Percentiles rank a stretch among this genome's conserved stretches.
phyloP scores from a whole-genome alignment of 306 rosid species.

The Macrotyloma uniflorum region DNA sequence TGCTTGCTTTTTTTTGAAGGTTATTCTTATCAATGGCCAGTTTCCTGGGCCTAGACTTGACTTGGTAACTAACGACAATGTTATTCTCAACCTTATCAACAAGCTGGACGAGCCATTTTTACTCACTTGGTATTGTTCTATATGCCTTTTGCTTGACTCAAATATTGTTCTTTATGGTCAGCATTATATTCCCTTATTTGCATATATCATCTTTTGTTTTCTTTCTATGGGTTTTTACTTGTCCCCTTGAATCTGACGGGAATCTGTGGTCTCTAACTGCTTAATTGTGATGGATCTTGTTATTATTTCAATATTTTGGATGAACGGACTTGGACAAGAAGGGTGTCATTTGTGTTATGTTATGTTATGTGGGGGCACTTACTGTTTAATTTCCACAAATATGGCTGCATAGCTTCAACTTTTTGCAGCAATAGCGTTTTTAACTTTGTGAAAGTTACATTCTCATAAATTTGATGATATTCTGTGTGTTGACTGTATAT shows the following conservation, averaged over 20 bases:
- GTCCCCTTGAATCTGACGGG: neutral
- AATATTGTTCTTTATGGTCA: conserved; percentile 2
- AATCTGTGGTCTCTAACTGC: neutral
- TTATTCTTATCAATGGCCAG: conserved; percentile 86
- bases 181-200: neutral
- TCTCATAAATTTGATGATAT: neutral
- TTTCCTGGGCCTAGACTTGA: conserved; percentile 98
- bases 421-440: neutral
- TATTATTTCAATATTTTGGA: neutral
- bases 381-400: neutral
- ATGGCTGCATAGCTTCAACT: neutral
- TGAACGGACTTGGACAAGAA: neutral
- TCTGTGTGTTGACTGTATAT: neutral
- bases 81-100: conserved; percentile 87
- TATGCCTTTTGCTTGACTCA: neutral
- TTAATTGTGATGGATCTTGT: neutral
- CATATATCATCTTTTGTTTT: neutral
- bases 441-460: neutral
- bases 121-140: conserved; percentile 71
- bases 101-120: conserved; percentile 88
- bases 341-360: neutral
- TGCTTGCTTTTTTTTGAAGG: conserved; percentile 57
- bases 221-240: neutral
- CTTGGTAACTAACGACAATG: conserved; percentile 84
- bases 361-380: neutral